A percentile compares a stretch with the other conserved stretches of the same genome.
These are phyloP conservation scores for Phytophthora pini DNA, from an alignment of 352 stramenopile genomes.

Conservation along the genomic window DNA sequence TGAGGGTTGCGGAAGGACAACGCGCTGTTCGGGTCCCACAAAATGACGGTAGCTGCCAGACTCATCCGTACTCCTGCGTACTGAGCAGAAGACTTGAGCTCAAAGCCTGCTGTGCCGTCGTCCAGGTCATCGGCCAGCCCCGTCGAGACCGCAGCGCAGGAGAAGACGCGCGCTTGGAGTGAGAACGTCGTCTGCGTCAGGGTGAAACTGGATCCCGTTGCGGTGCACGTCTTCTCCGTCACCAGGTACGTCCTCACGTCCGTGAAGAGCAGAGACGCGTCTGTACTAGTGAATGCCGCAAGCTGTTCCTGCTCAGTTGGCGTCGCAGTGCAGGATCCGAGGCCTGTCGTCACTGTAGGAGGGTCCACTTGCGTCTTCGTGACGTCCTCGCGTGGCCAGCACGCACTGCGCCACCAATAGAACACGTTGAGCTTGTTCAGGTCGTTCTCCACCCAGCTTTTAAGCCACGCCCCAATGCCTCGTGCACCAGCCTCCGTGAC, in stretches of 20 bases:
- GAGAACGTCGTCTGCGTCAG: constrained; percentile 39
- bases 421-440: constrained; percentile 53
- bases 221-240: constrained; percentile 36
- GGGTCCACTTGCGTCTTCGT: constrained; percentile 19
- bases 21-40: constrained; percentile 51
- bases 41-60: constrained; percentile 37
- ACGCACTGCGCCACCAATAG: constrained; percentile 65
- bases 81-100: constrained; percentile 39
- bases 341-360: constrained; percentile 12
- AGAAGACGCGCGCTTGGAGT: constrained; percentile 41
- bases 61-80: constrained; percentile 34
- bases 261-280: constrained; percentile 51
- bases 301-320: constrained; percentile 42
- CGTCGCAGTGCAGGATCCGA: constrained; percentile 26
- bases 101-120: constrained; percentile 52
- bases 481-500: constrained; percentile 27
- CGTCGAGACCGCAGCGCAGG: constrained; percentile 54
- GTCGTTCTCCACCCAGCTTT: constrained; percentile 36
- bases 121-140: constrained; percentile 53
- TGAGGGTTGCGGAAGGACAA: constrained; percentile 54
- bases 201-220: constrained; percentile 35
- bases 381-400: constrained; percentile 42
- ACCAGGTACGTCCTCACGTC: constrained; percentile 47
- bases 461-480: constrained; percentile 49
- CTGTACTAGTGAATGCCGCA: constrained; percentile 19